A percentile compares a stretch with the other conserved stretches of the same genome.
These are phyloP conservation scores for Colletotrichum brevisporum DNA, from an alignment of 2,329 filamentous ascomycete genomes.

Conservation along the genomic window DNA sequence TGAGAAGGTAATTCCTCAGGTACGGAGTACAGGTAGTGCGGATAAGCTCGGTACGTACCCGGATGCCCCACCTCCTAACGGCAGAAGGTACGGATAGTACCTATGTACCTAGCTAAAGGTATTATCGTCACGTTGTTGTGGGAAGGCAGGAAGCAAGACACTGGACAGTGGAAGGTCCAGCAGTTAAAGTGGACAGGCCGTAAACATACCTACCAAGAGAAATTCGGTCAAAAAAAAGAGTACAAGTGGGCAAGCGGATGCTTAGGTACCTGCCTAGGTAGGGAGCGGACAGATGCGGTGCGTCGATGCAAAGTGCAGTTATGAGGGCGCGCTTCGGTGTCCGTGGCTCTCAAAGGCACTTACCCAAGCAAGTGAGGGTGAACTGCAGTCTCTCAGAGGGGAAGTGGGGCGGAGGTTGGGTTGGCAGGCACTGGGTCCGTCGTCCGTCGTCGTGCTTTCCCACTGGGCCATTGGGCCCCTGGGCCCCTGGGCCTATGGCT, in stretches of 20 bases:
- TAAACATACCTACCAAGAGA: neutral
- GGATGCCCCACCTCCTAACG: neutral
- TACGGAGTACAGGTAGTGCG: neutral
- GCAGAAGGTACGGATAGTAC: too few species aligned
- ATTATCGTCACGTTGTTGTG: too few species aligned
- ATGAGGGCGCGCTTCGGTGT: too few species aligned
- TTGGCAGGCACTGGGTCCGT: neutral
- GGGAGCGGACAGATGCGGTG: too few species aligned
- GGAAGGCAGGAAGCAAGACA: too few species aligned
- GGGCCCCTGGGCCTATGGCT: neutral
- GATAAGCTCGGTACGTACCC: neutral
- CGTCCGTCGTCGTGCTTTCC: too few species aligned
- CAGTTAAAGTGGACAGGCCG: constrained; percentile 14
- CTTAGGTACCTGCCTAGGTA: neutral
- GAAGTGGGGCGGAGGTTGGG: neutral
- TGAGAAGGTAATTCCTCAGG: constrained; percentile 2
- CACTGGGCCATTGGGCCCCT: too few species aligned
- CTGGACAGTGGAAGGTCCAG: constrained; percentile 8
- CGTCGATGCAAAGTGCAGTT: too few species aligned
- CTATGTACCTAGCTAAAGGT: too few species aligned
- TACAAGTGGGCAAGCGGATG: constrained; percentile 19
- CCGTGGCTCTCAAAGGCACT: too few species aligned
- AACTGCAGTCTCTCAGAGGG: too few species aligned
- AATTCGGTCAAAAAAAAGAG: constrained; percentile 9
- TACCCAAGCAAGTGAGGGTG: too few species aligned